Percentiles rank a stretch among this genome's conserved stretches.
phyloP scores from a whole-genome alignment of 768 basidiomycete genomes.

The Ramaria sp. region DNA sequence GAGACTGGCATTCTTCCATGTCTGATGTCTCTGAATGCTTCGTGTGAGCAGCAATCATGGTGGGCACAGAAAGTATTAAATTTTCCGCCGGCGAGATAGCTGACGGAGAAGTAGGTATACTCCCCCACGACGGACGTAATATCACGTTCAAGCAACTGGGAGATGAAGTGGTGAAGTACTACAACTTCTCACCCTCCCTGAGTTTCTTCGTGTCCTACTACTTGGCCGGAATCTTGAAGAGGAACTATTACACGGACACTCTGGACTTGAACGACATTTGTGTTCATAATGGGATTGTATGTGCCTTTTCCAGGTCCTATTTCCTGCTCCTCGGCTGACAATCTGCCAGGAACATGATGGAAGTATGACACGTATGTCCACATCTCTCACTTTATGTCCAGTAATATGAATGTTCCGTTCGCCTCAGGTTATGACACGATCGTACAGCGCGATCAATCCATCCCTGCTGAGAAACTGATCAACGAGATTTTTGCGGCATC shows the following conservation, averaged over 20 bases:
- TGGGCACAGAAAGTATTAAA: neutral
- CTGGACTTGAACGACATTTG: constrained; percentile 59
- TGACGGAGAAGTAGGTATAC: constrained; percentile 20
- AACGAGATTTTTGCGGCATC: constrained; percentile 40
- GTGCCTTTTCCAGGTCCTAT: neutral
- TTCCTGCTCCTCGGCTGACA: neutral
- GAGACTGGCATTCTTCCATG: constrained; percentile 1
- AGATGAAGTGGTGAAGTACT: constrained; percentile 17
- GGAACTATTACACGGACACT: constrained; percentile 41
- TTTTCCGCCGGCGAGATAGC: neutral
- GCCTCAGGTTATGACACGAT: constrained; percentile 40
- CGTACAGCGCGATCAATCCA: constrained; percentile 40
- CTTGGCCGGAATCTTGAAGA: constrained; percentile 46
- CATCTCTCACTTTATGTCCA: neutral
- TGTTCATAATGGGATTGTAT: constrained; percentile 59
- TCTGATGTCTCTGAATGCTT: neutral
- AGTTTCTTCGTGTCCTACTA: constrained; percentile 54
- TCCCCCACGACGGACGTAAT: constrained; percentile 56
- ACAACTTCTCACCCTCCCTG: constrained; percentile 62
- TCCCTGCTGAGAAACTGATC: constrained; percentile 34
- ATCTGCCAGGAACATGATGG: constrained; percentile 11
- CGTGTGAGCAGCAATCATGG: constrained; percentile 3
- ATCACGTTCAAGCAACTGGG: constrained; percentile 47
- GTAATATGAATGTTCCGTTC: neutral
- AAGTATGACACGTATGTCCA: constrained; percentile 8